phyloP scores from a whole-genome alignment of 371 early-diverging fungal species.

The Mortierella sp. region DNA sequence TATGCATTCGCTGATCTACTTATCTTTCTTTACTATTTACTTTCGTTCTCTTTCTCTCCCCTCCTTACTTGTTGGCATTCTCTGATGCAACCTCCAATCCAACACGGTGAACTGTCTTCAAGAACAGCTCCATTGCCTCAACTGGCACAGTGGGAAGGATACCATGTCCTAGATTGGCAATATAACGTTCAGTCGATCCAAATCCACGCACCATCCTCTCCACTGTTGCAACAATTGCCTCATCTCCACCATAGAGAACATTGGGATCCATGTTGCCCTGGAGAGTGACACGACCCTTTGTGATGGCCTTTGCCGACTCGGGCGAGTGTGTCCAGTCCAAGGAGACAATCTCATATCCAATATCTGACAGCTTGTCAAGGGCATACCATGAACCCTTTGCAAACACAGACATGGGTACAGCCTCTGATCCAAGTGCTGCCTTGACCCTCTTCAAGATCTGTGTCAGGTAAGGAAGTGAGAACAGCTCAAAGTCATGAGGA shows the following conservation, averaged over 20 bases:
- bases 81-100: conserved; percentile 53
- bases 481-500: conserved; percentile 83
- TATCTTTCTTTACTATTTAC: conserved; percentile 4
- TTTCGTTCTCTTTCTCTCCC: conserved; percentile 12
- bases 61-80: neutral
- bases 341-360: conserved; percentile 87
- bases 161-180: conserved; percentile 98
- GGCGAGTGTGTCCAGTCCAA: conserved; percentile 95
- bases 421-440: conserved; percentile 59
- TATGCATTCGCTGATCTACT: neutral
- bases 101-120: conserved; percentile 71
- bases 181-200: conserved; percentile 77
- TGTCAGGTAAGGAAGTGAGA: conserved; percentile 89
- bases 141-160: conserved; percentile 86
- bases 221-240: conserved; percentile 81
- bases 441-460: conserved; percentile 87
- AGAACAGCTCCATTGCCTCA: conserved; percentile 76
- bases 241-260: conserved; percentile 80
- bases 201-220: conserved; percentile 89
- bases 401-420: conserved; percentile 92
- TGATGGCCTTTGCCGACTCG: conserved; percentile 68
- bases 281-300: conserved; percentile 76
- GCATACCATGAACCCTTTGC: conserved; percentile 94
- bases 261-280: conserved; percentile 98
- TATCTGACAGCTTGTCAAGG: conserved; percentile 73